Percentiles rank a stretch among this genome's conserved stretches.
Conservation (phyloP, 495 filamentous ascomycete genomes). For the Arthonia radiata region DNA sequence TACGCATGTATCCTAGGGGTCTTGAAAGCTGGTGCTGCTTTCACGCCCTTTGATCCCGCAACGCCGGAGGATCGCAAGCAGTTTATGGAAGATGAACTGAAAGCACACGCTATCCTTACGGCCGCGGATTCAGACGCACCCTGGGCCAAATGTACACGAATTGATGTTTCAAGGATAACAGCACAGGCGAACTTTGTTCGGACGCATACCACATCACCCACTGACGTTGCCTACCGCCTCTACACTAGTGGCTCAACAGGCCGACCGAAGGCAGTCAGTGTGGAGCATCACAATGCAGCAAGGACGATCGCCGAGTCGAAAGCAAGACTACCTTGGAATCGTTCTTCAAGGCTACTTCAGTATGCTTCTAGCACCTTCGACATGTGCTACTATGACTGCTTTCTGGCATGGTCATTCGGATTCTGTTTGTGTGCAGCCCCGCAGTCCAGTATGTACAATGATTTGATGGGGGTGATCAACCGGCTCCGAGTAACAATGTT, state of each 20-base stretch:
- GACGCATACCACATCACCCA: slow-evolving; percentile 1
- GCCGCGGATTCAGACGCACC: too few species aligned
- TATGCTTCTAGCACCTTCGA: slow-evolving; percentile 21
- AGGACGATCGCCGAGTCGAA: slow-evolving; percentile 14
- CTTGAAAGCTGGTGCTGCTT: slow-evolving; percentile 18
- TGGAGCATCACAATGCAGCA: slow-evolving; percentile 15
- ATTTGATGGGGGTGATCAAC: slow-evolving; percentile 11
- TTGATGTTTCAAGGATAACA: too few species aligned
- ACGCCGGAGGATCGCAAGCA: slow-evolving; percentile 12
- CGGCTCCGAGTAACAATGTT: slow-evolving; percentile 11
- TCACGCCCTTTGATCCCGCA: slow-evolving; percentile 15
- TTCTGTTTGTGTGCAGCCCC: slow-evolving; percentile 16
- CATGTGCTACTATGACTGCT: slow-evolving; percentile 22
- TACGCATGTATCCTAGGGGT: slow-evolving; percentile 17
- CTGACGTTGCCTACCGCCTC: slow-evolving; percentile 14
- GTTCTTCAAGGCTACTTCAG: slow-evolving; percentile 12
- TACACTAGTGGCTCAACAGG: slow-evolving; percentile 19
- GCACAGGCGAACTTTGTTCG: not conserved
- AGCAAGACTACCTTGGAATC: slow-evolving; percentile 13
- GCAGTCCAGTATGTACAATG: slow-evolving; percentile 10
- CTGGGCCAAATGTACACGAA: slow-evolving; percentile 1
- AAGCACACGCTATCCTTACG: slow-evolving; percentile 12
- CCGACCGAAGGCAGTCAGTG: slow-evolving; percentile 15
- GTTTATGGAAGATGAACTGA: slow-evolving; percentile 16
- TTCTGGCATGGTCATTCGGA: slow-evolving; percentile 19